Evolutionary conservation across 2,329 filamentous ascomycete species (phyloP).

Genomic region (Sporothrix brunneoviolacea): DNA sequence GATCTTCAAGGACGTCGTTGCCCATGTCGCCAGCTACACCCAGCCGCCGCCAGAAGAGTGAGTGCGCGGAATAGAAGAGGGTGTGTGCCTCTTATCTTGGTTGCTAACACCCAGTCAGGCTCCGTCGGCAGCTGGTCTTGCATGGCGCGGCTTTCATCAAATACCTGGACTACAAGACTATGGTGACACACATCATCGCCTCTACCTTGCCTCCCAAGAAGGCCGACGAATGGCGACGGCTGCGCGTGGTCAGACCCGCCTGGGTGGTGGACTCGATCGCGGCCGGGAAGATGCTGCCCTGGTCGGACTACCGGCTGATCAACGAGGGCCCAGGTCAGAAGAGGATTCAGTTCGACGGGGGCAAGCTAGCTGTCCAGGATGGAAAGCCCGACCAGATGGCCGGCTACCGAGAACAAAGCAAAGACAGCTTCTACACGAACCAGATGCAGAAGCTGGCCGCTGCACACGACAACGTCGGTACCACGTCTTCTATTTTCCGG

Average conservation of each 20-base stretch:
- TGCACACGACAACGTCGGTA: constrained; percentile 15
- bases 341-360: constrained; percentile 56
- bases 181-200: constrained; percentile 92
- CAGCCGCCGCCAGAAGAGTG: constrained; percentile 81
- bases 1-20: constrained; percentile 87
- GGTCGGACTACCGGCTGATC: constrained; percentile 77
- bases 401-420: constrained; percentile 75
- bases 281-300: constrained; percentile 74
- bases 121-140: constrained; percentile 80
- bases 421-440: constrained; percentile 73
- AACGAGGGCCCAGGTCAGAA: constrained; percentile 81
- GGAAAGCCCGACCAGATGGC: constrained; percentile 56
- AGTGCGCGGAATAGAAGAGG: constrained; percentile 23
- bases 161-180: constrained; percentile 90
- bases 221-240: constrained; percentile 75
- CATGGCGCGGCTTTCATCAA: constrained; percentile 95
- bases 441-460: constrained; percentile 47
- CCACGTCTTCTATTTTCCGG: neutral
- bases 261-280: constrained; percentile 90
- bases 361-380: constrained; percentile 60
- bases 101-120: constrained; percentile 27
- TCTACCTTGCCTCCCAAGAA: constrained; percentile 90
- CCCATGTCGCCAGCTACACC: constrained; percentile 91
- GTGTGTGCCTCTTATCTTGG: too few relatives aligned
- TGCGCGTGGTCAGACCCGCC: constrained; percentile 87